phyloP scores from a whole-genome alignment of 306 rosid genomes.

The Lithocarpus polystachyus region DNA sequence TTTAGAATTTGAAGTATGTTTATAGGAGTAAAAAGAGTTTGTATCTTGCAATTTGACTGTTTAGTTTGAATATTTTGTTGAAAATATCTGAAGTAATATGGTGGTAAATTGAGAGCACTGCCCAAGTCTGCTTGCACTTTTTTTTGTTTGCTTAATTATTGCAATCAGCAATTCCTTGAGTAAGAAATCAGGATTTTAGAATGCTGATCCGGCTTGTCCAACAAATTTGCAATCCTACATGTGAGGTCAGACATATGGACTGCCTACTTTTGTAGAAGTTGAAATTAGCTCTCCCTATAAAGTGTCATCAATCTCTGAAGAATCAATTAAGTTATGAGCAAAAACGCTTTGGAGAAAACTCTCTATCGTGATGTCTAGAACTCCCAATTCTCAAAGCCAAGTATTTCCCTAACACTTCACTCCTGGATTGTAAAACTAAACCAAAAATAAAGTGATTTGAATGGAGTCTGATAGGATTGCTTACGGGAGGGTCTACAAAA shows the following conservation, averaged over 20 bases:
- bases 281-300: not conserved
- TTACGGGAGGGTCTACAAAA: not conserved
- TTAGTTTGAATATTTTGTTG: not conserved
- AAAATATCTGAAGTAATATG: not conserved
- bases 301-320: too few relatives aligned
- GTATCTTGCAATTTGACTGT: not conserved
- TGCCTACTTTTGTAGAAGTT: not conserved
- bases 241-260: not conserved
- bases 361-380: too few relatives aligned
- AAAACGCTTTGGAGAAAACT: too few relatives aligned
- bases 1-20: constrained; percentile 6
- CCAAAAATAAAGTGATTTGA: not conserved
- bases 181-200: not conserved
- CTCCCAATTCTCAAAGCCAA: too few relatives aligned
- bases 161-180: not conserved
- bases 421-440: too few relatives aligned
- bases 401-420: too few relatives aligned
- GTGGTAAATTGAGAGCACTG: not conserved
- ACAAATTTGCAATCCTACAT: not conserved
- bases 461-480: not conserved
- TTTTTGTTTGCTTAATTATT: not conserved
- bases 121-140: not conserved
- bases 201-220: not conserved
- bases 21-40: constrained; percentile 6
- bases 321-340: too few relatives aligned